Conservation (phyloP, 495 filamentous ascomycete genomes). For the Cryomyces minteri region DNA sequence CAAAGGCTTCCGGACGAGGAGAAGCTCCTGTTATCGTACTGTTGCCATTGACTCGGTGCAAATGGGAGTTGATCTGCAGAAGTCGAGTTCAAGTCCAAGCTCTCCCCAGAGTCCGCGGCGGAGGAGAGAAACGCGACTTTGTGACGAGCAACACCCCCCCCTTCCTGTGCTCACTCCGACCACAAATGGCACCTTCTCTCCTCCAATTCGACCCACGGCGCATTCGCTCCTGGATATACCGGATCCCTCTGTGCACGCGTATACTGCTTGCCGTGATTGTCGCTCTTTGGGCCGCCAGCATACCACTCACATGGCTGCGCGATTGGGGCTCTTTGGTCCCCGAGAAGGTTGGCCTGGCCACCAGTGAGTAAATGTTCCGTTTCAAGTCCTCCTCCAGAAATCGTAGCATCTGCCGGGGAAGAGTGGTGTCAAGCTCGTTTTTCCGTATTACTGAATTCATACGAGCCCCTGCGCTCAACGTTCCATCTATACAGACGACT, state of each 20-base stretch:
- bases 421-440: neutral
- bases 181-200: constrained; percentile 11
- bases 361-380: constrained; percentile 38
- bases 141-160: neutral
- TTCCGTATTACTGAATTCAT: neutral
- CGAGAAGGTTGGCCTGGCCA: constrained; percentile 45
- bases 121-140: too few relatives aligned
- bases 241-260: constrained; percentile 77
- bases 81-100: neutral
- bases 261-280: constrained; percentile 49
- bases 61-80: too few relatives aligned
- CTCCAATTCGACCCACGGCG: constrained; percentile 18
- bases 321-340: constrained; percentile 70
- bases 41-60: too few relatives aligned
- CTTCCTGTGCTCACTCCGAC: neutral
- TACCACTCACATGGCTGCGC: constrained; percentile 39
- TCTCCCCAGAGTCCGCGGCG: too few relatives aligned
- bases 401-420: too few relatives aligned
- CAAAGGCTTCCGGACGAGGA: too few relatives aligned
- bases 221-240: constrained; percentile 50
- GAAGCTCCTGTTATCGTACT: neutral
- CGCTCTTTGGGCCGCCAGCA: constrained; percentile 43
- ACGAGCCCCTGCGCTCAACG: neutral
- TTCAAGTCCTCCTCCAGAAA: too few relatives aligned
- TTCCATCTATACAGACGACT: too few relatives aligned